Conservation (phyloP, 1,284 basidiomycete genomes). For the Tilletiopsis washingtonensis region DNA sequence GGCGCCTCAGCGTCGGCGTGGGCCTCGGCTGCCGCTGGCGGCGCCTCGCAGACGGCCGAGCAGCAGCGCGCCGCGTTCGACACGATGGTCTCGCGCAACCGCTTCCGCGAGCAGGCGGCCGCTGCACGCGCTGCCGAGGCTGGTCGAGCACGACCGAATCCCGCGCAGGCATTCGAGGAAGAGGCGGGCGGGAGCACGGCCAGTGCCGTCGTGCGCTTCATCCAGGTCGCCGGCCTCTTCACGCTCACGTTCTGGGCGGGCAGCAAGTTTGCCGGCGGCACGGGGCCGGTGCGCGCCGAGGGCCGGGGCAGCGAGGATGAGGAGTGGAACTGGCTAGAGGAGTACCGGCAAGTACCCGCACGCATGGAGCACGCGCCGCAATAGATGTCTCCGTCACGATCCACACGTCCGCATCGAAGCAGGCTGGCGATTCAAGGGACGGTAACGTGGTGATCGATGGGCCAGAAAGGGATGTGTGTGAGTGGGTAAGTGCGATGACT, state of each 20-base stretch:
- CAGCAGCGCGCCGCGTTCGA: slow-evolving; percentile 11
- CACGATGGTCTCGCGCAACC: slow-evolving; percentile 14
- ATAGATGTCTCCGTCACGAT: no score
- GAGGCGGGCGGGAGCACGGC: slow-evolving; percentile 13
- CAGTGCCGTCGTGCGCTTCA: slow-evolving; percentile 25
- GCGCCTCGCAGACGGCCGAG: neutral
- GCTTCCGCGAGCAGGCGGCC: slow-evolving; percentile 7
- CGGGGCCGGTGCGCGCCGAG: no score
- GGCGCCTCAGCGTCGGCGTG: slow-evolving; percentile 2
- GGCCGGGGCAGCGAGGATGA: no score
- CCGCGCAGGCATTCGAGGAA: slow-evolving; percentile 12
- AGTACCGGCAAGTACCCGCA: no score
- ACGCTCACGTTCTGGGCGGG: slow-evolving; percentile 23
- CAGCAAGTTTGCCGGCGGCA: slow-evolving; percentile 4
- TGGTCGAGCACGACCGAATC: slow-evolving; percentile 3
- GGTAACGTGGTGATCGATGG: no score
- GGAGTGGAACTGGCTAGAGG: no score
- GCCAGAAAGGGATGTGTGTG: no score
- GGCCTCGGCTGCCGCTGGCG: neutral
- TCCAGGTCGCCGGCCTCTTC: slow-evolving; percentile 30
- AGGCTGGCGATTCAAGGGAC: no score
- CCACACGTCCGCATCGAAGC: no score
- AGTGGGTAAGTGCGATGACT: no score
- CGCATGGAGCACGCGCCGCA: no score
- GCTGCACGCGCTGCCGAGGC: slow-evolving; percentile 3